Evolutionary conservation across 1,284 basidiomycete species (phyloP).

Genomic region (Microbotryum scabiosae): DNA sequence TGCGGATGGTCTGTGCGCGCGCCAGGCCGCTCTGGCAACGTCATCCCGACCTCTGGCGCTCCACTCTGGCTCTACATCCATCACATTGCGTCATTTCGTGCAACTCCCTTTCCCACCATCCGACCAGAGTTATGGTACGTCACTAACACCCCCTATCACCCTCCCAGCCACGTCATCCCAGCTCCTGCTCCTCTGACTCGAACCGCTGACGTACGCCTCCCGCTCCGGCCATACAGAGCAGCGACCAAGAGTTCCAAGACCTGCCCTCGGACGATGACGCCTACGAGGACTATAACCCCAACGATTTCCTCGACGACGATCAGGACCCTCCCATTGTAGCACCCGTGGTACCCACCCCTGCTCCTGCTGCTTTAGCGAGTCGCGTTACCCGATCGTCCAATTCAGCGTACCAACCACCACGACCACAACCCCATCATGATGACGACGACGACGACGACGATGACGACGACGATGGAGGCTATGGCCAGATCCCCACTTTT

Average conservation of each 20-base stretch:
- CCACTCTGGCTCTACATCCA: no score
- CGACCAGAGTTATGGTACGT: not conserved
- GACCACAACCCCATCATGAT: not conserved
- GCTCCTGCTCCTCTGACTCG: no score
- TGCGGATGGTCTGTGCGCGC: no score
- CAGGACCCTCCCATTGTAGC: constrained; percentile 3
- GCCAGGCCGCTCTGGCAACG: no score
- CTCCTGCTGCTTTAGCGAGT: constrained; percentile 10
- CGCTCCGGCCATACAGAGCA: not conserved
- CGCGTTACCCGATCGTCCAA: constrained; percentile 8
- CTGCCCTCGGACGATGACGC: constrained; percentile 8
- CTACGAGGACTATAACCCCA: constrained; percentile 23
- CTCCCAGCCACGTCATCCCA: no score
- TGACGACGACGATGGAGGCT: not conserved
- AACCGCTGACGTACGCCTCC: no score
- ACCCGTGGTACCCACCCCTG: constrained; percentile 9
- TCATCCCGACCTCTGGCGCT: no score
- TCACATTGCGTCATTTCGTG: no score
- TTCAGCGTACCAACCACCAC: not conserved
- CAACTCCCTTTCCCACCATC: no score
- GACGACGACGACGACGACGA: not conserved
- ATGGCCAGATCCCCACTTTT: not conserved
- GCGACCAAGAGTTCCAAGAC: constrained; percentile 21
- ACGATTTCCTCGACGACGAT: constrained; percentile 27
- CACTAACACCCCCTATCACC: not conserved